Conservation (phyloP, 306 rosid species). For the Lotus japonicus region DNA sequence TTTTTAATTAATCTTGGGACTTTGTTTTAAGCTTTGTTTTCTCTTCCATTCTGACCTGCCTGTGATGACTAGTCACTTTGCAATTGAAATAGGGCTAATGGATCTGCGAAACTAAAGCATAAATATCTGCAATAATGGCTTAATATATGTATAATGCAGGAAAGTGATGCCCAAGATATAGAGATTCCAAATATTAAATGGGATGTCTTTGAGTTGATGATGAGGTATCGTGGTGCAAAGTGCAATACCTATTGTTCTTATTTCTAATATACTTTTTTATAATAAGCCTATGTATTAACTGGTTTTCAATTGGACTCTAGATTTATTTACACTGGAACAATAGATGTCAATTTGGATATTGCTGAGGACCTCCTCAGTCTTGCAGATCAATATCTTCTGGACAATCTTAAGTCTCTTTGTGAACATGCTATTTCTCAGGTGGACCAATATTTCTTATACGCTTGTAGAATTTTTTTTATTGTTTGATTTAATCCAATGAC, state of each 20-base stretch:
- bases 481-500: background rate
- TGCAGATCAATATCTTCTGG: conserved; percentile 78
- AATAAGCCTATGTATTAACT: background rate
- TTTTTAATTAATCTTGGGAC: conserved; percentile 6
- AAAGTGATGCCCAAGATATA: conserved; percentile 45
- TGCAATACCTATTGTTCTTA: background rate
- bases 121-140: background rate
- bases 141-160: conserved; percentile 24
- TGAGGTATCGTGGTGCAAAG: conserved; percentile 46
- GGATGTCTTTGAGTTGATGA: conserved; percentile 88
- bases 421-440: conserved; percentile 64
- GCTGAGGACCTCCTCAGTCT: conserved; percentile 63
- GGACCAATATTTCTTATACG: background rate
- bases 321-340: conserved; percentile 57
- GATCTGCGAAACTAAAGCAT: background rate
- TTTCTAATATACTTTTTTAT: no score
- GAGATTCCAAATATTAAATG: conserved; percentile 89
- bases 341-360: conserved; percentile 37
- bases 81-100: background rate
- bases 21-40: background rate
- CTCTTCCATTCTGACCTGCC: no score
- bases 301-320: conserved; percentile 28
- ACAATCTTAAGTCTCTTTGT: conserved; percentile 60
- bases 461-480: background rate
- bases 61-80: background rate